Evolutionary conservation across 2,329 filamentous ascomycete genomes (phyloP).

Genomic region (Emergomyces orientalis): DNA sequence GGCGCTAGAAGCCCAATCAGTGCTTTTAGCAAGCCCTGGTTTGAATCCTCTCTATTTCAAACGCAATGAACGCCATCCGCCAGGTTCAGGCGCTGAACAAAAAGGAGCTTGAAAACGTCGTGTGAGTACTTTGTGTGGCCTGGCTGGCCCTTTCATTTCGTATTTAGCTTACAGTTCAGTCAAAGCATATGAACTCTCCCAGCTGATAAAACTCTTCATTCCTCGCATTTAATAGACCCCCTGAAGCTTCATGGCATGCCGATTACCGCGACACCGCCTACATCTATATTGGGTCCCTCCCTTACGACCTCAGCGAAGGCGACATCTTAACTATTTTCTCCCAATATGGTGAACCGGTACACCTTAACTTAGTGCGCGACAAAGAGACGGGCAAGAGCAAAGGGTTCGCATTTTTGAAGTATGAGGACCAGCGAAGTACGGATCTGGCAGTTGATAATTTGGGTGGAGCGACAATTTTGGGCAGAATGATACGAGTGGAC

Average conservation of each 20-base stretch:
- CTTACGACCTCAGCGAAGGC: conserved; percentile 87
- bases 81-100: conserved; percentile 90
- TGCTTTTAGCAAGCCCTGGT: not conserved
- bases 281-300: conserved; percentile 88
- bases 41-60: not conserved
- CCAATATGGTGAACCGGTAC: conserved; percentile 90
- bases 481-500: conserved; percentile 74
- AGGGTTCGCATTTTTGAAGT: conserved; percentile 94
- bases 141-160: not conserved
- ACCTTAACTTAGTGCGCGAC: conserved; percentile 84
- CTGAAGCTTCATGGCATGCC: conserved; percentile 88
- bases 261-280: conserved; percentile 98
- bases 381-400: conserved; percentile 92
- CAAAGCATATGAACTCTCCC: not conserved
- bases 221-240: conserved; percentile 46
- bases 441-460: conserved; percentile 95
- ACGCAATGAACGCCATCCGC: conserved; percentile 82
- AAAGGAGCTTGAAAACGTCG: conserved; percentile 80
- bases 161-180: not conserved
- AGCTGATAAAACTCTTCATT: conserved; percentile 2
- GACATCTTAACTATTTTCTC: conserved; percentile 95
- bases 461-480: conserved; percentile 73
- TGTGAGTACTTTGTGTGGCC: conserved; percentile 37
- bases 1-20: not conserved
- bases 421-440: conserved; percentile 93